These are phyloP conservation scores for Ascosphaera pollenicola DNA, from an alignment of 2,329 filamentous ascomycete species.

Conservation along the genomic window DNA sequence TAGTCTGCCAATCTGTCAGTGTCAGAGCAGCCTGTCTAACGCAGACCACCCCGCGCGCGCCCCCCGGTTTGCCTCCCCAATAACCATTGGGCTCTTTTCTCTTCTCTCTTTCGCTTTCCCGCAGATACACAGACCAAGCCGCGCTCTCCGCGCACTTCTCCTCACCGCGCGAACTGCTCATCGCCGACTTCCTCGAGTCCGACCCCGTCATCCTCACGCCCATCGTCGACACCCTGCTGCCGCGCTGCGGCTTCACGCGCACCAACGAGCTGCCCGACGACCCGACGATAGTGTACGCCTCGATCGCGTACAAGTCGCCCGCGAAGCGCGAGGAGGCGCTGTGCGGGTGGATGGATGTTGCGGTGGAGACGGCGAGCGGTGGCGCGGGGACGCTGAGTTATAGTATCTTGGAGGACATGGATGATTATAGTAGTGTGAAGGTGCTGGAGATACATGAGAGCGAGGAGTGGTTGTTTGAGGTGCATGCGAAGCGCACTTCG, in stretches of 20 bases:
- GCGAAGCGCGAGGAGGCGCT: neutral
- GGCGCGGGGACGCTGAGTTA: neutral
- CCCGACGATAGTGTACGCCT: neutral
- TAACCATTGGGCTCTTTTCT: too few species aligned
- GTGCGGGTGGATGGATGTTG: neutral
- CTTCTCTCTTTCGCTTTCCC: neutral
- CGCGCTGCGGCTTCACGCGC: neutral
- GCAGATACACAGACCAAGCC: constrained; percentile 1
- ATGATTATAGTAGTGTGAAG: neutral
- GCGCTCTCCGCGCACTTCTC: neutral
- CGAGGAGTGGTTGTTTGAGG: neutral
- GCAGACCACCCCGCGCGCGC: too few species aligned
- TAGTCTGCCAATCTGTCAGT: too few species aligned
- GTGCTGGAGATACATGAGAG: neutral
- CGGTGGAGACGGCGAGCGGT: neutral
- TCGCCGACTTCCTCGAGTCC: neutral
- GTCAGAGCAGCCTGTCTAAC: too few species aligned
- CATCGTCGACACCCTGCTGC: neutral
- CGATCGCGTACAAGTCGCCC: neutral
- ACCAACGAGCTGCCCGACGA: neutral
- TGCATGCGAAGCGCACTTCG: neutral
- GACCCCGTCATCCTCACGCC: constrained; percentile 1
- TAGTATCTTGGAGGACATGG: constrained; percentile 1
- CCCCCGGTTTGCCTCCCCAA: too few species aligned
- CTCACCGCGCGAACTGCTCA: neutral